phyloP scores from a whole-genome alignment of 495 filamentous ascomycete species.

The Viridothelium virens region DNA sequence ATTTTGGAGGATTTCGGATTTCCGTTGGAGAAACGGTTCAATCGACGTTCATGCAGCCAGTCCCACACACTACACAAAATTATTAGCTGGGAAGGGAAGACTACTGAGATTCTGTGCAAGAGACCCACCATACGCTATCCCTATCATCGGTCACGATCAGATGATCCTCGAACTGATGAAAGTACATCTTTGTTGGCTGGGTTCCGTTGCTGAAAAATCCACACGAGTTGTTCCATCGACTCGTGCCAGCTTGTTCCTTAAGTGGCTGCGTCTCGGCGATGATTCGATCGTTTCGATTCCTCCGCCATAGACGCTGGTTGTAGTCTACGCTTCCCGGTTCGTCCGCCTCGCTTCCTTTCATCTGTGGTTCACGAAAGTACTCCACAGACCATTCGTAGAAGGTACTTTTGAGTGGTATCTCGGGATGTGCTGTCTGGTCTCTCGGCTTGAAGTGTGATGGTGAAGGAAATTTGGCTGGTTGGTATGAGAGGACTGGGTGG shows the following conservation, averaged over 20 bases:
- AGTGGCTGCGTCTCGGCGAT: conserved; percentile 85
- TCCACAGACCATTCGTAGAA: conserved; percentile 95
- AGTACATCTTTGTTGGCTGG: conserved; percentile 84
- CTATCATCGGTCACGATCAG: conserved; percentile 88
- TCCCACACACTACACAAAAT: conserved; percentile 67
- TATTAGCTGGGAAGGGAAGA: conserved; percentile 26
- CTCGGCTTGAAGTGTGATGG: conserved; percentile 63
- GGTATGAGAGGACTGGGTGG: conserved; percentile 56
- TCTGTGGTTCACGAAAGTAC: conserved; percentile 98
- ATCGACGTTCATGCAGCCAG: conserved; percentile 63
- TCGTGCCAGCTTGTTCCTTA: conserved; percentile 74
- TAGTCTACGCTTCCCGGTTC: conserved; percentile 97
- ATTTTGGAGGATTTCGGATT: conserved; percentile 88
- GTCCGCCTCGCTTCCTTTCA: conserved; percentile 91
- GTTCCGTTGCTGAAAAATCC: conserved; percentile 77
- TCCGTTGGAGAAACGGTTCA: conserved; percentile 85
- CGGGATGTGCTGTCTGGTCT: conserved; percentile 46
- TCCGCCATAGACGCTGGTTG: conserved; percentile 87
- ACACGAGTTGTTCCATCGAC: conserved; percentile 70
- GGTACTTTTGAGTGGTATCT: conserved; percentile 66
- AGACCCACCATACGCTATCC: conserved; percentile 64
- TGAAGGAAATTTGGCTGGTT: conserved; percentile 66
- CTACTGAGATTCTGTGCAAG: not conserved
- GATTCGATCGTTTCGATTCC: conserved; percentile 86
- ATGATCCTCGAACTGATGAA: conserved; percentile 97